These are phyloP conservation scores for Aureobasidium sp. DNA, from an alignment of 2,329 filamentous ascomycete species.

Conservation along the genomic window DNA sequence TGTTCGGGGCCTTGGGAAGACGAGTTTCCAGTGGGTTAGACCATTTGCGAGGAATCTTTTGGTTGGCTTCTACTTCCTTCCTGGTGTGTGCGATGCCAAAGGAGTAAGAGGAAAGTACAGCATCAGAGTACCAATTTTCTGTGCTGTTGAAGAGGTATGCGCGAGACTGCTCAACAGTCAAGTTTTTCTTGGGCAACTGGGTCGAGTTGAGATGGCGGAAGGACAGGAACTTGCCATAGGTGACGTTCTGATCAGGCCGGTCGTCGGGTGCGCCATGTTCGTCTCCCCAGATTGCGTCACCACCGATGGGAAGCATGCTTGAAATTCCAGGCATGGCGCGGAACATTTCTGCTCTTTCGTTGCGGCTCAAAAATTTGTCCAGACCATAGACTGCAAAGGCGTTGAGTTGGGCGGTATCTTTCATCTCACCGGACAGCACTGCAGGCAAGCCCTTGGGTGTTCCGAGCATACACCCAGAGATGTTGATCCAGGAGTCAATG, in stretches of 20 bases:
- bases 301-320: slow-evolving; percentile 92
- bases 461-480: slow-evolving; percentile 95
- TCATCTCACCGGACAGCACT: slow-evolving; percentile 93
- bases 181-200: slow-evolving; percentile 45
- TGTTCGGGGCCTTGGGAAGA: slow-evolving; percentile 74
- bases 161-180: slow-evolving; percentile 74
- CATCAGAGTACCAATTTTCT: slow-evolving; percentile 77
- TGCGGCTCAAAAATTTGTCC: slow-evolving; percentile 86
- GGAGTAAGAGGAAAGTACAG: slow-evolving; percentile 71
- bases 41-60: slow-evolving; percentile 62
- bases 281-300: slow-evolving; percentile 92
- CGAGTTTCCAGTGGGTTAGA: slow-evolving; percentile 88
- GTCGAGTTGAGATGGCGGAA: slow-evolving; percentile 64
- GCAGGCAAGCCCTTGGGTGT: slow-evolving; percentile 87
- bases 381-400: slow-evolving; percentile 93
- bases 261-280: slow-evolving; percentile 84
- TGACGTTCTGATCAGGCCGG: slow-evolving; percentile 60
- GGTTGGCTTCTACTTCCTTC: slow-evolving; percentile 66
- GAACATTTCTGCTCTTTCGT: slow-evolving; percentile 89
- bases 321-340: slow-evolving; percentile 94
- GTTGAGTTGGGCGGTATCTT: slow-evolving; percentile 93
- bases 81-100: slow-evolving; percentile 77
- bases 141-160: slow-evolving; percentile 70
- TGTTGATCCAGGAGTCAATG: slow-evolving; percentile 95
- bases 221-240: slow-evolving; percentile 76